Evolutionary conservation across 2,329 filamentous ascomycete genomes (phyloP).

Genomic region (Arachnomyces sp.): DNA sequence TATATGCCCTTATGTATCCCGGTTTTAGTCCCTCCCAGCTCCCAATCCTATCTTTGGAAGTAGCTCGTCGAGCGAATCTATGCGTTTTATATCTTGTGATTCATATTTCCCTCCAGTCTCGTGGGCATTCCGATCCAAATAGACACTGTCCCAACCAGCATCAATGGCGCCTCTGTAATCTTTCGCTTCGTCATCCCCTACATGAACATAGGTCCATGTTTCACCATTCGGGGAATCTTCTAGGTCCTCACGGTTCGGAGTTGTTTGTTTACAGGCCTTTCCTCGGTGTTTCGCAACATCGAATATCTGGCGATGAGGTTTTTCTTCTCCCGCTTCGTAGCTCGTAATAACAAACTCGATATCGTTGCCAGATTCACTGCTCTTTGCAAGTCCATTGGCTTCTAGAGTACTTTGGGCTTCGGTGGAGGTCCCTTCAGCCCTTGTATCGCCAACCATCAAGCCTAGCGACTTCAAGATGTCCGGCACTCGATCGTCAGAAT

Average conservation of each 20-base stretch:
- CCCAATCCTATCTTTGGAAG: constrained; percentile 6
- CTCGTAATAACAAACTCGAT: constrained; percentile 40
- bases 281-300: constrained; percentile 30
- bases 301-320: constrained; percentile 35
- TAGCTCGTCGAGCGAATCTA: constrained; percentile 6
- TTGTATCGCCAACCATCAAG: constrained; percentile 27
- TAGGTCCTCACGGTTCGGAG: constrained; percentile 1
- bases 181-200: constrained; percentile 39
- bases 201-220: constrained; percentile 30
- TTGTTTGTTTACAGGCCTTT: constrained; percentile 5
- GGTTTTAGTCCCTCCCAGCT: neutral
- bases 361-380: constrained; percentile 19
- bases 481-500: constrained; percentile 39
- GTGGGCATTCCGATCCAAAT: neutral
- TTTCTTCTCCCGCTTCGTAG: constrained; percentile 40
- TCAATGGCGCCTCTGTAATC: constrained; percentile 32
- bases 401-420: neutral
- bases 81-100: constrained; percentile 3
- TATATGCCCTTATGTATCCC: too few species aligned
- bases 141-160: constrained; percentile 30
- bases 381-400: neutral
- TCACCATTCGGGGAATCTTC: constrained; percentile 1
- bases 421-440: constrained; percentile 22
- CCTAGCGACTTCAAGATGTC: constrained; percentile 33
- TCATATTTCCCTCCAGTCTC: neutral